phyloP scores from a whole-genome alignment of 164 flowering plant species.

The Hamamelis virginiana region DNA sequence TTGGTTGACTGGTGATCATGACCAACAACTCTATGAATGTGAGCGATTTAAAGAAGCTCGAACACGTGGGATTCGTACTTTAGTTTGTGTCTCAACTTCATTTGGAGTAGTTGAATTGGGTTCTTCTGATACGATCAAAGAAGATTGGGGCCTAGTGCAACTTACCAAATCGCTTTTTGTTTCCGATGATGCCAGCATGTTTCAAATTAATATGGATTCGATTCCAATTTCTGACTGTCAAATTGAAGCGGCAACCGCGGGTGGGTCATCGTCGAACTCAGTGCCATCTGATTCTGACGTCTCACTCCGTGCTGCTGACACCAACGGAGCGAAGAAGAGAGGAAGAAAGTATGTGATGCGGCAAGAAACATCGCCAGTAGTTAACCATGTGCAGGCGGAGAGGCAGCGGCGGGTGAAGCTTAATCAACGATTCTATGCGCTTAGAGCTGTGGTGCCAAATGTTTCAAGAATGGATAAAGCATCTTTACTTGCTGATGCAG shows the following conservation, averaged over 20 bases:
- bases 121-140: constrained; percentile 22
- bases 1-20: constrained; percentile 27
- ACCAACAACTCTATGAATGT: constrained; percentile 12
- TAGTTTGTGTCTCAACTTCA: constrained; percentile 31
- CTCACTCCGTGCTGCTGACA: neutral
- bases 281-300: constrained; percentile 12
- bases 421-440: constrained; percentile 37
- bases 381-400: constrained; percentile 45
- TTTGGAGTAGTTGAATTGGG: constrained; percentile 33
- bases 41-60: constrained; percentile 34
- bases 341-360: constrained; percentile 15
- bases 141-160: constrained; percentile 25
- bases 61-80: constrained; percentile 23
- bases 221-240: neutral
- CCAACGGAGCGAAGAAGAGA: constrained; percentile 10
- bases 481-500: constrained; percentile 33
- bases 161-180: constrained; percentile 17
- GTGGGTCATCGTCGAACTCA: constrained; percentile 12
- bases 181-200: neutral
- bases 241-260: neutral
- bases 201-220: constrained; percentile 1
- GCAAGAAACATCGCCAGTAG: constrained; percentile 12
- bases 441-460: constrained; percentile 42
- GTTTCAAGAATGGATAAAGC: constrained; percentile 53
- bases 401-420: constrained; percentile 43